phyloP scores from a whole-genome alignment of 768 basidiomycete genomes.

The Russula griseocarnosa region DNA sequence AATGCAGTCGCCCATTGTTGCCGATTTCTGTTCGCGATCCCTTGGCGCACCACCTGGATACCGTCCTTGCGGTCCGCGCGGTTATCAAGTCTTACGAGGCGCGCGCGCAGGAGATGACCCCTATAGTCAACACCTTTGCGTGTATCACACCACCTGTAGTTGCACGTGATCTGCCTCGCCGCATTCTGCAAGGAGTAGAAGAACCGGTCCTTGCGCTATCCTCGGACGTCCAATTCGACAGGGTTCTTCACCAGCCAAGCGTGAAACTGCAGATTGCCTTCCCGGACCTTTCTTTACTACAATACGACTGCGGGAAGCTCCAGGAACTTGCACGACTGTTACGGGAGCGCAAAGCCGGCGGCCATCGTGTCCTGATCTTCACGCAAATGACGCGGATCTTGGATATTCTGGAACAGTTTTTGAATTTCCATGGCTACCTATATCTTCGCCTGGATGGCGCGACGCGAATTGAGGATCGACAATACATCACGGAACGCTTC shows the following conservation, averaged over 20 bases:
- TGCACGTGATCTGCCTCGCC: constrained; percentile 64
- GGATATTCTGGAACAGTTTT: constrained; percentile 90
- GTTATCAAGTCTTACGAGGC: constrained; percentile 61
- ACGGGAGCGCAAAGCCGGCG: constrained; percentile 77
- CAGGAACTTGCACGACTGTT: constrained; percentile 78
- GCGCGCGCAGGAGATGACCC: constrained; percentile 53
- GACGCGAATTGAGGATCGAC: constrained; percentile 92
- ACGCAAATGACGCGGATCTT: constrained; percentile 96
- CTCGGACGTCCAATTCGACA: constrained; percentile 52
- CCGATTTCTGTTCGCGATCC: constrained; percentile 47
- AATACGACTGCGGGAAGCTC: constrained; percentile 95
- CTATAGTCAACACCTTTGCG: constrained; percentile 62
- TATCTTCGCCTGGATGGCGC: constrained; percentile 94
- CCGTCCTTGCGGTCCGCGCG: constrained; percentile 40
- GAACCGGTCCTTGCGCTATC: constrained; percentile 23
- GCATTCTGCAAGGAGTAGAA: constrained; percentile 51
- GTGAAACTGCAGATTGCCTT: constrained; percentile 92
- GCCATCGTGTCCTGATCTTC: constrained; percentile 90
- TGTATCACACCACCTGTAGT: constrained; percentile 79
- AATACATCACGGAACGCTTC: constrained; percentile 85
- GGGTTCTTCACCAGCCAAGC: constrained; percentile 60
- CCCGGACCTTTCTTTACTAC: constrained; percentile 81
- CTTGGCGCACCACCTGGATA: constrained; percentile 40
- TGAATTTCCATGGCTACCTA: constrained; percentile 88
- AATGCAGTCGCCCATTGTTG: constrained; percentile 45